Base-by-base conservation (phyloP, 495 filamentous ascomycete species). In the Podospora conica region DNA sequence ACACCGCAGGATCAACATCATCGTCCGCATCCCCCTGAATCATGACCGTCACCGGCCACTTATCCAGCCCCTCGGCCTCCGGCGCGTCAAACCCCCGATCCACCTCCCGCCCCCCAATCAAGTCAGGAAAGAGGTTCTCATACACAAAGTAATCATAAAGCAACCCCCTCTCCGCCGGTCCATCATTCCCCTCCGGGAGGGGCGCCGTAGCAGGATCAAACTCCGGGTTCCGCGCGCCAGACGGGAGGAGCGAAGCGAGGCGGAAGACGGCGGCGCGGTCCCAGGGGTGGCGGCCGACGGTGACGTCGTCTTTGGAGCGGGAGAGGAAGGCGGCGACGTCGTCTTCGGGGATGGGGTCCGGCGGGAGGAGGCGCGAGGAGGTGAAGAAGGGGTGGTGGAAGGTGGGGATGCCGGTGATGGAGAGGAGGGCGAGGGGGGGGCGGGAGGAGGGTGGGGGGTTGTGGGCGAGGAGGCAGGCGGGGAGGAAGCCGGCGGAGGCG, bases 351-450 rank as follows among this genome's bases (percentile, higher is more conserved):
- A 72, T 58, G 9, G 68, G 68, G 22, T 69, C 61, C 1, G 65
- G 64, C 0, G 65, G 27, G 33, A 70, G 59, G 4, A 67, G 67
- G 3, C 27, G 22, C 9, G 69, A 73, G 0, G 67, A 69, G 55
- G 70, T 70, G 64, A 71, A 71, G 61, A 73, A 73, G 11, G 18
- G 25, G 40, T 73, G 71, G 22, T 58, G 63, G 58, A 71, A 71
- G 4, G 67, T 71, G 11, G 68, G 67, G 60, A 73, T 73, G 24
- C 69, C 71, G 11, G 67, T 66, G 65, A 71, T 73, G 53, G 71
- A 71, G 27, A 73, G 61, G 31, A 73, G 59, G 15, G 71, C 69
- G 1, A 68, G 2, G 6, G 71, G 69, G 6, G 66, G 63, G 9
- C 61, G 2, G 9, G 69, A 64, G 11, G 64, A 61, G 21, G 69